These are phyloP conservation scores for Leccinum disarticulatum DNA, from an alignment of 768 basidiomycete genomes.

Conservation along the genomic window DNA sequence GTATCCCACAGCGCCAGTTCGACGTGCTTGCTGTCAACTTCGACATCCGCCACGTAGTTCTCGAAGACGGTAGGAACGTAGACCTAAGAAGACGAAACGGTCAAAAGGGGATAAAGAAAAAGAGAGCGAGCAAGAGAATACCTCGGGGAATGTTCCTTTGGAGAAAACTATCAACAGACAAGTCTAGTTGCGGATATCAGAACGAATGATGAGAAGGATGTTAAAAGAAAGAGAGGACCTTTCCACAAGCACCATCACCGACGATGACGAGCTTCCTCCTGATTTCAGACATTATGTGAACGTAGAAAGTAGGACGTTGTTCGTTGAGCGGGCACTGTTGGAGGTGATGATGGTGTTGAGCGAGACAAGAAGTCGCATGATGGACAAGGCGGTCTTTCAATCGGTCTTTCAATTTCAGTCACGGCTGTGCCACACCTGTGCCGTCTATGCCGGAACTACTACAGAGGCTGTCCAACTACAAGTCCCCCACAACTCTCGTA, in stretches of 20 bases:
- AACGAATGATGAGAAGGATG: conserved; percentile 10
- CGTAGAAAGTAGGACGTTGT: conserved; percentile 35
- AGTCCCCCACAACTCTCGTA: conserved; percentile 49
- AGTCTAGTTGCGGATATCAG: conserved; percentile 50
- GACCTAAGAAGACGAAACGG: conserved; percentile 53
- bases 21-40: conserved; percentile 97
- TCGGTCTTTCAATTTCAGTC: conserved; percentile 31
- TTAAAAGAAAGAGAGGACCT: conserved; percentile 47
- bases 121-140: conserved; percentile 29
- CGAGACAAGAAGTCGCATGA: conserved; percentile 40
- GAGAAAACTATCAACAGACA: conserved; percentile 95
- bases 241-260: conserved; percentile 96
- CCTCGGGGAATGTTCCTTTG: conserved; percentile 96
- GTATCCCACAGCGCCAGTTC: conserved; percentile 99
- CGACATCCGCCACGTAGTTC: conserved; percentile 99
- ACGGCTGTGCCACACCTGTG: conserved; percentile 34
- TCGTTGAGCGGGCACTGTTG: conserved; percentile 37
- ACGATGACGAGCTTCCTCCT: conserved; percentile 99
- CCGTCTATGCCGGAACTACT: conserved; percentile 20
- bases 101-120: conserved; percentile 3
- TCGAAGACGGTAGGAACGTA: conserved; percentile 99
- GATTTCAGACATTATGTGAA: conserved; percentile 85
- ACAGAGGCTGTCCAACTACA: not conserved
- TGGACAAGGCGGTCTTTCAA: conserved; percentile 37
- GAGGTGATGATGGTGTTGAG: conserved; percentile 38